phyloP scores from a whole-genome alignment of 208 protist genomes.

The Trypanosoma vivax region DNA sequence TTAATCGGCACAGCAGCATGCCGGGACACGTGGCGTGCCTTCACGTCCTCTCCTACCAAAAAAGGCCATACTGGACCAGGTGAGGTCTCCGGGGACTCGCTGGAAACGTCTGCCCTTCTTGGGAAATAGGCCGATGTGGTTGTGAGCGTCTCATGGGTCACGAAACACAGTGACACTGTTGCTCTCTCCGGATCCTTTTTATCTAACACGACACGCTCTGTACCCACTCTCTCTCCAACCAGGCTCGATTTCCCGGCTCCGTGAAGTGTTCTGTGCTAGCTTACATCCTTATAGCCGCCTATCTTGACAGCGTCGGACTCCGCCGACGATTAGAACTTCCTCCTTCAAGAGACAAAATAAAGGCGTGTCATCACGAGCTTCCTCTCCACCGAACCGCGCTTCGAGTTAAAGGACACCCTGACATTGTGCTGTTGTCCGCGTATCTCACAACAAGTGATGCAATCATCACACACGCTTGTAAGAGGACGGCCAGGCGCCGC shows the following conservation, averaged over 20 bases:
- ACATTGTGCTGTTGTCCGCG: conserved; percentile 12
- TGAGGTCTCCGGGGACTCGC: background rate
- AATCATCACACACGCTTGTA: background rate
- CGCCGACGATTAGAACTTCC: background rate
- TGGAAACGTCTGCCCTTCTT: background rate
- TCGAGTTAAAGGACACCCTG: conserved; percentile 3
- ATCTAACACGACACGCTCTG: background rate
- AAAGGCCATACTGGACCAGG: background rate
- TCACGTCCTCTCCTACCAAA: conserved; percentile 4
- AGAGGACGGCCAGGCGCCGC: background rate
- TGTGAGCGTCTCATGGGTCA: background rate
- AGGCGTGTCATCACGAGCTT: conserved; percentile 2
- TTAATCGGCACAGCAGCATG: background rate
- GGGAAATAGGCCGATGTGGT: conserved; percentile 6
- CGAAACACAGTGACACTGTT: background rate
- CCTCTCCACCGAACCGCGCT: background rate
- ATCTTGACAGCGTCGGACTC: conserved; percentile 9
- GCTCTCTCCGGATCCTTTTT: background rate
- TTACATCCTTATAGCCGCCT: conserved; percentile 11
- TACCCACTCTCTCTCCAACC: conserved; percentile 3
- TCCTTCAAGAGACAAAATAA: conserved; percentile 11
- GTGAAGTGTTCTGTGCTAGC: conserved; percentile 1
- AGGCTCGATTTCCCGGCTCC: conserved; percentile 7
- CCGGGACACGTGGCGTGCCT: conserved; percentile 3
- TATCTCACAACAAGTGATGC: background rate